These are phyloP conservation scores for Ceratobasidium sp. DNA, from an alignment of 1,284 basidiomycete genomes.

Conservation along the genomic window DNA sequence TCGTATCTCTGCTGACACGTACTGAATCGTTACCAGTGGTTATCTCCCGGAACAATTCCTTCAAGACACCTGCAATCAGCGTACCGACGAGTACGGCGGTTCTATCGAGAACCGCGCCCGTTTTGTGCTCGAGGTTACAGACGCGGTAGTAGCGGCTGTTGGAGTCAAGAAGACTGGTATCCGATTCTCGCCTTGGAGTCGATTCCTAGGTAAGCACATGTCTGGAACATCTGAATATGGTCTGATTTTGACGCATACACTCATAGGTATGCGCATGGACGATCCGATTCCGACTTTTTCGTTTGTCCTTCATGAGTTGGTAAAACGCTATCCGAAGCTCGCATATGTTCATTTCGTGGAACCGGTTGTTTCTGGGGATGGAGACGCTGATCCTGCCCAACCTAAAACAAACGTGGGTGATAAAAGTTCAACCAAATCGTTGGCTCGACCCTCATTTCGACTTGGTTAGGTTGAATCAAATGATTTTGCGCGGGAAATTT, in stretches of 20 bases:
- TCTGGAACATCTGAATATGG: not conserved
- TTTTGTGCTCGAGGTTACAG: constrained; percentile 52
- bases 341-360: constrained; percentile 17
- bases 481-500: constrained; percentile 1
- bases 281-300: constrained; percentile 37
- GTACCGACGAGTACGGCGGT: constrained; percentile 57
- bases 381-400: constrained; percentile 43
- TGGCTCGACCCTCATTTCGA: constrained; percentile 42
- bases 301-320: constrained; percentile 11
- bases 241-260: constrained; percentile 4
- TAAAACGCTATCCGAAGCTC: constrained; percentile 2
- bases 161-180: constrained; percentile 52
- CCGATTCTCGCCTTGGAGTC: constrained; percentile 51
- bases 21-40: constrained; percentile 35
- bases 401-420: constrained; percentile 53
- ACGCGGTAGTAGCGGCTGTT: constrained; percentile 50
- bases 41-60: constrained; percentile 56
- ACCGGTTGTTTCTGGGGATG: constrained; percentile 38
- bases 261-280: constrained; percentile 30
- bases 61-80: constrained; percentile 51
- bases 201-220: constrained; percentile 44
- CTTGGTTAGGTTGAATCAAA: constrained; percentile 31
- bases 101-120: constrained; percentile 53
- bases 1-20: constrained; percentile 10
- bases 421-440: constrained; percentile 41